phyloP scores from a whole-genome alignment of 1,139 yeast genomes.

The Scheffersomyces titani region DNA sequence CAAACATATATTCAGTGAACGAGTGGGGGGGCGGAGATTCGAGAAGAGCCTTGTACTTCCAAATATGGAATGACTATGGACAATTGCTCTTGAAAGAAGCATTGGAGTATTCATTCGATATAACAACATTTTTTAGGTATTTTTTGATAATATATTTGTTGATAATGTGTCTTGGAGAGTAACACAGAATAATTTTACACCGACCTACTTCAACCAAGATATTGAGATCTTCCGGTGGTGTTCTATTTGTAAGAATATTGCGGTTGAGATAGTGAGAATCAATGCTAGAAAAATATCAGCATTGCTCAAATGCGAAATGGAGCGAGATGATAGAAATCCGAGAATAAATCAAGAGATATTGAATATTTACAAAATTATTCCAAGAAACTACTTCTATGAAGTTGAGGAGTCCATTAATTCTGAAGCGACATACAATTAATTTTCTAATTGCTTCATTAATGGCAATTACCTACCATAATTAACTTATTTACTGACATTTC shows the following conservation, averaged over 20 bases:
- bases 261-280: no score
- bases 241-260: no score
- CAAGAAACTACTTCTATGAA: neutral
- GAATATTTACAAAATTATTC: no score
- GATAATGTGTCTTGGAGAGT: neutral
- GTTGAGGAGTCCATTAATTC: neutral
- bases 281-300: no score
- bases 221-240: no score
- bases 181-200: no score
- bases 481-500: no score
- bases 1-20: neutral
- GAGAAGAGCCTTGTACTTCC: neutral
- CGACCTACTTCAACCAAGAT: no score
- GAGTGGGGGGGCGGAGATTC: neutral
- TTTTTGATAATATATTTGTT: no score
- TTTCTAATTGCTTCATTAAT: neutral
- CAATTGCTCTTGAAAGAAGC: neutral
- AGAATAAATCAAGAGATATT: neutral
- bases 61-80: neutral
- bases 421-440: neutral
- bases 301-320: neutral
- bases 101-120: neutral
- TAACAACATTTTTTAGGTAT: neutral
- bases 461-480: no score
- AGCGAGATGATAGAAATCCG: neutral